Base-by-base conservation (phyloP, 164 flowering plant genomes). In the Umbellularia californica region DNA sequence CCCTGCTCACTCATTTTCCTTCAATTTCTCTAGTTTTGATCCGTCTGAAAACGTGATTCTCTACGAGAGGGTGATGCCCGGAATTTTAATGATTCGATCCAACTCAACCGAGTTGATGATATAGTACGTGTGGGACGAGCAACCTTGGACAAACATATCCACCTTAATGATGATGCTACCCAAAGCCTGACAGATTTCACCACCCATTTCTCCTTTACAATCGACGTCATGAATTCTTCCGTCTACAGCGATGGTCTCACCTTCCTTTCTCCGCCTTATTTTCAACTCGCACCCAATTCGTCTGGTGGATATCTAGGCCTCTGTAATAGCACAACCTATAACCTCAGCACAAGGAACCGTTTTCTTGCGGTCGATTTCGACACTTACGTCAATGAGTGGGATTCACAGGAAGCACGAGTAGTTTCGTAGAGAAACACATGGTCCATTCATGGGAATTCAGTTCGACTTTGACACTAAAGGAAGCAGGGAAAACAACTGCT, bases 331-430 rank as follows among this genome's bases (percentile, higher is more conserved):
- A 55, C 58, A 12, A 58, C 62, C 19, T 19, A 58, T 1, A 20
- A 7, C n/a, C 60, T 62, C 11, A 65, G 33, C 2, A 3, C 80
- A 13, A 58, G 65, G 24, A 78, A 55, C 60, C 71, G 72, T 23
- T 65, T 75, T n/a, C 67, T 88, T 1, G 87, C 88, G 0, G 84
- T 86, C 5, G 89, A 83, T 64, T 86, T 84, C 52, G 88, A 88
- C 71, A 79, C 80, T 1, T 81, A 23, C 30, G 14, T 30, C 19
- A 79, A 78, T 3, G 22, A 1, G 1, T 82, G 80, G 81, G 81
- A 35, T 74, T 79, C 33, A 79, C 81, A 7, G 84, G 78, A 12
- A 76, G 78, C 0, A 79, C 81, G 0, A 79, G 81, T 14, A 13
- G n/a, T 19, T 65, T 68, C 27, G 69, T 24, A 0, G 81, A 76